Evolutionary conservation across 2,329 filamentous ascomycete genomes (phyloP).

Genomic region (Davidsoniella eucalypti): DNA sequence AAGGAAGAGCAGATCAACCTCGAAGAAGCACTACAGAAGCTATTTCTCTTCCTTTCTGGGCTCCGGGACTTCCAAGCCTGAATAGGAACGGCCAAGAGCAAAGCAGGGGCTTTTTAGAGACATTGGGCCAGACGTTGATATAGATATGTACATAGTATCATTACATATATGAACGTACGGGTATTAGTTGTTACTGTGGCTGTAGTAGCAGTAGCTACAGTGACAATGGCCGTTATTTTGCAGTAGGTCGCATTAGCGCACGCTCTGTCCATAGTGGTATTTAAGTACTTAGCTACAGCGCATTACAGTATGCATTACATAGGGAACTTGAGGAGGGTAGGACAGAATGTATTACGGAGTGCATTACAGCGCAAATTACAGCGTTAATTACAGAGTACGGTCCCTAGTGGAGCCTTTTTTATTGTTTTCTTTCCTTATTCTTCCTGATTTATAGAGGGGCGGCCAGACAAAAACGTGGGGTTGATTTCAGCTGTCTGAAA

Average conservation of each 20-base stretch:
- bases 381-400: background rate
- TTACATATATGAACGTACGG: no score
- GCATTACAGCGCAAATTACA: background rate
- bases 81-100: background rate
- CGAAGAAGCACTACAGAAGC: slow-evolving; percentile 2
- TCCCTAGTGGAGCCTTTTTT: background rate
- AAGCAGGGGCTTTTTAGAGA: background rate
- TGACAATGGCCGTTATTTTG: no score
- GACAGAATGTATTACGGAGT: background rate
- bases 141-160: no score
- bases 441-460: no score
- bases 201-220: no score
- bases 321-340: background rate
- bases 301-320: background rate
- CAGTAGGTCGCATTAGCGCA: no score
- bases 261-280: no score
- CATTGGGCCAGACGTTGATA: no score
- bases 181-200: no score
- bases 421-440: no score
- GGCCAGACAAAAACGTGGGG: background rate
- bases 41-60: background rate
- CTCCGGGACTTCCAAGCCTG: background rate
- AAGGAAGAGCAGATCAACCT: slow-evolving; percentile 5
- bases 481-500: background rate
- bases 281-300: no score